A percentile compares a stretch with the other conserved stretches of the same genome.
These are phyloP conservation scores for Dovyalis caffra DNA, from an alignment of 345 rosid genomes.

Conservation along the genomic window DNA sequence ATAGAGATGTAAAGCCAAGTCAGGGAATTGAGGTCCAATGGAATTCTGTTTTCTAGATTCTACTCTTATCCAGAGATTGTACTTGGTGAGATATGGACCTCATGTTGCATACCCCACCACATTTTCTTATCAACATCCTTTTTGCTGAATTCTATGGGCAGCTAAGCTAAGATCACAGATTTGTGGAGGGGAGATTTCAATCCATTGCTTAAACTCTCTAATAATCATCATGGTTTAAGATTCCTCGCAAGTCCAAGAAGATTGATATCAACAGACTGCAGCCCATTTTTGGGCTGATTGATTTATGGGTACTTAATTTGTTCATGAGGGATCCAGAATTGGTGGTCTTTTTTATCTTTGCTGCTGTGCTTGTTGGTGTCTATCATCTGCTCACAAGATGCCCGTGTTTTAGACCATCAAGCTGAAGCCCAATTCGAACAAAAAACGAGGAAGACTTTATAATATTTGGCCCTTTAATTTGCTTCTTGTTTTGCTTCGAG, in stretches of 20 bases:
- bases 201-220: neutral
- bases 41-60: conserved; percentile 44
- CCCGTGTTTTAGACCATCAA: neutral
- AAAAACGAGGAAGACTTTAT: too few species aligned
- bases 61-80: conserved; percentile 55
- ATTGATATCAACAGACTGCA: neutral
- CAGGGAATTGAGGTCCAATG: conserved; percentile 37
- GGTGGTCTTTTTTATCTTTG: neutral
- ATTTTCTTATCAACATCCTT: conserved; percentile 33
- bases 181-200: neutral
- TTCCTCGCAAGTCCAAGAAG: neutral
- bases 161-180: neutral
- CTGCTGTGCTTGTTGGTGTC: neutral
- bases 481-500: too few species aligned
- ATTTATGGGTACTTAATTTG: neutral
- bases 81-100: conserved; percentile 36
- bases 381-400: neutral
- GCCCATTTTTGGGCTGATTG: neutral
- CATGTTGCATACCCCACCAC: conserved; percentile 25
- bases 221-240: neutral
- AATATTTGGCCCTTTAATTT: too few species aligned
- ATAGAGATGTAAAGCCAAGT: conserved; percentile 13
- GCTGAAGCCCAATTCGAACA: neutral
- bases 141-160: neutral
- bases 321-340: neutral